Evolutionary conservation across 1,284 basidiomycete species (phyloP).

Genomic region (Ustilago sp.): DNA sequence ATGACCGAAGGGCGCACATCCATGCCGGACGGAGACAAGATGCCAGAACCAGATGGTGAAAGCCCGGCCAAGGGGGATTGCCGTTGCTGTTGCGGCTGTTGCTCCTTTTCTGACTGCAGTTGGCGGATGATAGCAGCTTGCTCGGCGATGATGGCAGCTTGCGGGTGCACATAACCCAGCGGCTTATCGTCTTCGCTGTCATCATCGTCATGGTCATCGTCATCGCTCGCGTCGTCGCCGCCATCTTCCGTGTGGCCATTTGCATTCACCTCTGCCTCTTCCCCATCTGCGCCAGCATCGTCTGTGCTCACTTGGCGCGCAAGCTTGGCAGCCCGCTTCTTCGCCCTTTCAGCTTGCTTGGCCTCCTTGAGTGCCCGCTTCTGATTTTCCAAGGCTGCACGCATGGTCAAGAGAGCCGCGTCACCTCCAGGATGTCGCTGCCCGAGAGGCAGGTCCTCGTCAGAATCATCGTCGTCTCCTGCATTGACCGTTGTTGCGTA

Average conservation of each 20-base stretch:
- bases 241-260: slow-evolving; percentile 3
- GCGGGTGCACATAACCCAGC: slow-evolving; percentile 60
- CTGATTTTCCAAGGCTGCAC: slow-evolving; percentile 31
- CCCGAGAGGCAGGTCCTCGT: slow-evolving; percentile 60
- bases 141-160: slow-evolving; percentile 68
- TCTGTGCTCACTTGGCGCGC: slow-evolving; percentile 22
- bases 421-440: slow-evolving; percentile 48
- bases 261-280: neutral
- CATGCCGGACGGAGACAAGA: slow-evolving; percentile 29
- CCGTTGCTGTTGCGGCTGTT: slow-evolving; percentile 41
- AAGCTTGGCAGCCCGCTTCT: slow-evolving; percentile 30
- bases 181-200: slow-evolving; percentile 62
- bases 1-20: slow-evolving; percentile 32
- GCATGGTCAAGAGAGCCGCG: slow-evolving; percentile 32
- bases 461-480: slow-evolving; percentile 48
- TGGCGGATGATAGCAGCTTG: slow-evolving; percentile 64
- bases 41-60: slow-evolving; percentile 13
- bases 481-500: neutral
- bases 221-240: slow-evolving; percentile 7
- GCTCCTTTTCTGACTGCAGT: slow-evolving; percentile 57
- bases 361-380: slow-evolving; percentile 38
- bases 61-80: slow-evolving; percentile 17
- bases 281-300: slow-evolving; percentile 13
- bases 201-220: slow-evolving; percentile 35
- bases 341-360: slow-evolving; percentile 27